Conservation (phyloP, 345 rosid species). For the Conringia planisiliqua region DNA sequence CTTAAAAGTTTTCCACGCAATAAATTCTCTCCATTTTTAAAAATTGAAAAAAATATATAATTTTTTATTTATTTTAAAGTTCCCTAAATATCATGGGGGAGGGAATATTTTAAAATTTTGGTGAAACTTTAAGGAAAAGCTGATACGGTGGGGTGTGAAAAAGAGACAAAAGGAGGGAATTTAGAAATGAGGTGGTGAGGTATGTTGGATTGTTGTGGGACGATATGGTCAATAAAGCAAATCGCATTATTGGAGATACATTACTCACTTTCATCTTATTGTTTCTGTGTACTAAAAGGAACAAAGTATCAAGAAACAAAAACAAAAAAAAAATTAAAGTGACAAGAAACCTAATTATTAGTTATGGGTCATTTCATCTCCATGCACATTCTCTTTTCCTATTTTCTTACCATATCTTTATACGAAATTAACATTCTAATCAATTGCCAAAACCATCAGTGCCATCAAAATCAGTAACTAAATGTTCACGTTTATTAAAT, state of each 20-base stretch:
- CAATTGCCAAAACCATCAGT: slow-evolving; percentile 37
- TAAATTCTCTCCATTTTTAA: not conserved
- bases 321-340: not conserved
- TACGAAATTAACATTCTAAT: slow-evolving; percentile 10
- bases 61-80: not conserved
- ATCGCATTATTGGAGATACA: slow-evolving; percentile 38
- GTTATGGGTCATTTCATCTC: slow-evolving; percentile 35
- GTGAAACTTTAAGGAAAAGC: slow-evolving; percentile 35
- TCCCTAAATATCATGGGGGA: slow-evolving; percentile 15
- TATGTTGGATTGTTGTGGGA: slow-evolving; percentile 30
- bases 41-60: not conserved
- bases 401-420: not conserved
- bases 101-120: slow-evolving; percentile 19
- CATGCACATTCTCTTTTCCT: slow-evolving; percentile 49
- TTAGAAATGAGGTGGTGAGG: slow-evolving; percentile 25
- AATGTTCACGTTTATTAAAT: slow-evolving; percentile 22
- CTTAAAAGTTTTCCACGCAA: slow-evolving; percentile 13
- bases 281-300: slow-evolving; percentile 39
- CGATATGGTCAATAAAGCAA: slow-evolving; percentile 52
- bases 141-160: slow-evolving; percentile 38
- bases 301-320: slow-evolving; percentile 19
- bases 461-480: slow-evolving; percentile 14
- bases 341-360: slow-evolving; percentile 30
- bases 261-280: slow-evolving; percentile 14
- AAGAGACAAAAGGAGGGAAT: slow-evolving; percentile 36